A percentile compares a stretch with the other conserved stretches of the same genome.
Evolutionary conservation across 148 eudicot genomes (phyloP).

Genomic region (Agrostemma githago): DNA sequence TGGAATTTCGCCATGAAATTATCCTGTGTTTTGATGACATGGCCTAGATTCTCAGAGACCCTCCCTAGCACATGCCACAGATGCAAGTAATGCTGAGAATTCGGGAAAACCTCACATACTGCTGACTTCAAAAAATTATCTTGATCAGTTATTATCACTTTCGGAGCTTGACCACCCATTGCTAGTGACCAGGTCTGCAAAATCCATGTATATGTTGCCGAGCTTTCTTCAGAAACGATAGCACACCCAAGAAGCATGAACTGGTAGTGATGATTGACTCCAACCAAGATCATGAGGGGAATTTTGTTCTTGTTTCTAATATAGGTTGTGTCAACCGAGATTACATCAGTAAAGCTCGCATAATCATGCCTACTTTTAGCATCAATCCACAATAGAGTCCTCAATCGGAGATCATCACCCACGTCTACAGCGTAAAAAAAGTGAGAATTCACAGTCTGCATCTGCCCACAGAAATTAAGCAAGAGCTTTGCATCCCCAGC

Average conservation of each 20-base stretch:
- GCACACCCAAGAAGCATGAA: constrained; percentile 96
- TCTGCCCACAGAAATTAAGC: constrained; percentile 67
- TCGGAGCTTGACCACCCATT: constrained; percentile 87
- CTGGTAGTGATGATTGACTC: constrained; percentile 96
- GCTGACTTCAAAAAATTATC: constrained; percentile 53
- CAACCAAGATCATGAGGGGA: constrained; percentile 79
- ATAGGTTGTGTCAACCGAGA: constrained; percentile 76
- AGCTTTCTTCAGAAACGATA: constrained; percentile 69
- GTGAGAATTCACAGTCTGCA: constrained; percentile 74
- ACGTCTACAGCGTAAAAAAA: constrained; percentile 87
- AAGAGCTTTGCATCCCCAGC: constrained; percentile 60
- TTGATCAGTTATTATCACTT: constrained; percentile 66
- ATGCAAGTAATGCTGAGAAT: constrained; percentile 59
- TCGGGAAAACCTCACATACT: constrained; percentile 63
- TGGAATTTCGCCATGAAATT: constrained; percentile 62
- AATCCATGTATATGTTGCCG: constrained; percentile 65
- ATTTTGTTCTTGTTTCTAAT: constrained; percentile 85
- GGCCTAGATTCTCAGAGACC: constrained; percentile 61
- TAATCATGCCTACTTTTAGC: constrained; percentile 97
- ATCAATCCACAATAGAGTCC: constrained; percentile 80
- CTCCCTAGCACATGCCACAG: constrained; percentile 79
- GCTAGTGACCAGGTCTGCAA: constrained; percentile 81
- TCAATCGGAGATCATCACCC: constrained; percentile 70
- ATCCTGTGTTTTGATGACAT: constrained; percentile 62
- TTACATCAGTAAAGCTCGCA: constrained; percentile 59